Conservation (phyloP, 768 basidiomycete genomes). For the Mycena filopes region DNA sequence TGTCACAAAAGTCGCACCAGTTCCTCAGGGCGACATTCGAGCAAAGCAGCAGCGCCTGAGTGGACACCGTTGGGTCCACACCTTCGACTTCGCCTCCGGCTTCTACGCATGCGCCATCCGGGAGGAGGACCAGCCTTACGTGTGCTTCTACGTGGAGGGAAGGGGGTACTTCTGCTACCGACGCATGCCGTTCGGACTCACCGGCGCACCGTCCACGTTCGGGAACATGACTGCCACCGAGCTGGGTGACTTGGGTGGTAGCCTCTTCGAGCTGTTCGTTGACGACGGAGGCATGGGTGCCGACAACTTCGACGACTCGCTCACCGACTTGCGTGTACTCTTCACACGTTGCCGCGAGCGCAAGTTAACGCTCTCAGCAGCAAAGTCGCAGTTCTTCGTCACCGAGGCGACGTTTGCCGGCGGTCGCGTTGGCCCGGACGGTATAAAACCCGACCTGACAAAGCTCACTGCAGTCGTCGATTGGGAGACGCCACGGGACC, state of each 20-base stretch:
- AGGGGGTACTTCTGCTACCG: slow-evolving; percentile 47
- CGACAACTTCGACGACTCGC: slow-evolving; percentile 11
- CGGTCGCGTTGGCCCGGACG: slow-evolving; percentile 40
- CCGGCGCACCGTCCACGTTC: slow-evolving; percentile 51
- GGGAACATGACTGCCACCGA: slow-evolving; percentile 39
- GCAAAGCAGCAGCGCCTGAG: slow-evolving; percentile 49
- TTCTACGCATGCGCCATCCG: slow-evolving; percentile 43
- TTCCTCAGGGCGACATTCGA: slow-evolving; percentile 50
- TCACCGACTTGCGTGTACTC: slow-evolving; percentile 3
- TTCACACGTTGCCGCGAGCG: slow-evolving; percentile 38
- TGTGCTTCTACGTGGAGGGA: slow-evolving; percentile 51
- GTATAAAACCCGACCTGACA: slow-evolving; percentile 47
- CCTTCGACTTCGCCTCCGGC: slow-evolving; percentile 51
- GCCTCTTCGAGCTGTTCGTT: slow-evolving; percentile 23
- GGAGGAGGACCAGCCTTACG: slow-evolving; percentile 39
- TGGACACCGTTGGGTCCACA: slow-evolving; percentile 47
- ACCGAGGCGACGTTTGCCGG: slow-evolving; percentile 48
- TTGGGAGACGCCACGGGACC: slow-evolving; percentile 35
- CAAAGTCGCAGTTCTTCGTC: slow-evolving; percentile 45
- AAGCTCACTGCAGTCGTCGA: slow-evolving; percentile 52
- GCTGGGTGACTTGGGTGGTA: slow-evolving; percentile 38
- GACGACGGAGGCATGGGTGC: slow-evolving; percentile 29
- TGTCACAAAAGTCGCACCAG: slow-evolving; percentile 40
- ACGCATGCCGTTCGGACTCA: slow-evolving; percentile 52
- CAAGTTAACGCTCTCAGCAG: slow-evolving; percentile 25